Evolutionary conservation across 805 yeast species (phyloP).

Genomic region (Pichia cephalocereana): DNA sequence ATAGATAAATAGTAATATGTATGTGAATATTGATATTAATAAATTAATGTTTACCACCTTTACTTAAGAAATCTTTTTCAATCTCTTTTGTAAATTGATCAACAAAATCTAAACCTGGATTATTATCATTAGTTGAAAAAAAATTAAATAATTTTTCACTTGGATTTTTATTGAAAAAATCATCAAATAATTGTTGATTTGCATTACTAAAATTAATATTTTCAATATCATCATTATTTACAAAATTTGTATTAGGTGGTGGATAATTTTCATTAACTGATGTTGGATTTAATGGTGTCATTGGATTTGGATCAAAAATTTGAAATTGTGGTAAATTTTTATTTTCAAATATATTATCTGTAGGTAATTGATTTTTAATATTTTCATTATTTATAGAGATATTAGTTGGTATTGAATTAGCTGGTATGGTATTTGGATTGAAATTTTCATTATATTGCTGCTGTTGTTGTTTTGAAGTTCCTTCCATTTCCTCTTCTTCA

Average conservation of each 20-base stretch:
- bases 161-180: constrained; percentile 25
- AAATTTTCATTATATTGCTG: neutral
- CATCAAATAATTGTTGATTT: constrained; percentile 25
- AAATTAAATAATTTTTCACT: constrained; percentile 37
- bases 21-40: no score
- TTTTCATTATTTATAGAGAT: no score
- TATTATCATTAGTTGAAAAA: constrained; percentile 35
- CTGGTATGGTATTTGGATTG: no score
- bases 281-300: no score
- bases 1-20: no score
- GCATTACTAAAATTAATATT: constrained; percentile 10
- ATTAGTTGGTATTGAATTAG: no score
- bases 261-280: neutral
- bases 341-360: no score
- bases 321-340: neutral
- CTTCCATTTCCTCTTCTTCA: no score
- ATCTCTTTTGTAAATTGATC: constrained; percentile 78
- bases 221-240: neutral
- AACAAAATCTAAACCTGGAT: constrained; percentile 49
- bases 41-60: constrained; percentile 15
- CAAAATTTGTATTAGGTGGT: neutral
- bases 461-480: neutral
- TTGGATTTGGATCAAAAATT: no score
- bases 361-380: no score
- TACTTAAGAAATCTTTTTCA: constrained; percentile 49